Base-by-base conservation (phyloP, 768 basidiomycete genomes). In the Jaapia argillacea region DNA sequence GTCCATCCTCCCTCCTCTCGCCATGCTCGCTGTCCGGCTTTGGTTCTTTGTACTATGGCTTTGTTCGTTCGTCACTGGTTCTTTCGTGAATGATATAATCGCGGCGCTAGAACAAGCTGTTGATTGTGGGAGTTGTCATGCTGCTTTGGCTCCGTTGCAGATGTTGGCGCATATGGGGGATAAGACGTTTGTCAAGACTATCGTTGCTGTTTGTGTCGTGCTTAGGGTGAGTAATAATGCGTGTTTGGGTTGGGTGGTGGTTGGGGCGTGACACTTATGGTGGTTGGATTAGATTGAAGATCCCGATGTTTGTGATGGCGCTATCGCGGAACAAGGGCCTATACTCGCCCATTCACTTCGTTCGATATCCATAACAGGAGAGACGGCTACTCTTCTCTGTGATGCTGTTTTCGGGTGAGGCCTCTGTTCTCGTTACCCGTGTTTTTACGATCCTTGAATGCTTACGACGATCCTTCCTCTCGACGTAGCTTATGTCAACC, bases 341-440 rank as follows among this genome's bases (percentile, higher is more conserved):
- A 73, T 79, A 44, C 55, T 81, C 35, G 75, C 77, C 1, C 73
- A 78, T 45, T 71, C 67, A 43, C 55, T 81, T 24, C 70, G 77
- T 6, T 58, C 58, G 2, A 77, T 78, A 44, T 63, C 65, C 6
- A 54, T 68, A 6, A 52, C 63, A 12, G 70, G 71, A 2, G 64
- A 66, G 45, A 73, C 75, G 0, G 69, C 74, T 1, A 70, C 68
- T 10, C 72, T 72, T 49, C 64, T 81, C 38, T 79, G 78, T 54
- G 68, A 71, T 45, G 68, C 70, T 5, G 54, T 76, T 2, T 63
- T 78, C 39, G 77, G 77, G 18, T 61, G 78, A 4, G 80, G 79
- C 53, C 64, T 70, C 41, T 59, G n/a, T n/a, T n/a, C n/a, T n/a
- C n/a, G n/a, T n/a, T n/a, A n/a, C n/a, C n/a, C n/a, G n/a, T n/a